These are phyloP conservation scores for Reticulascus tulasneorum DNA, from an alignment of 2,329 filamentous ascomycete species.

Conservation along the genomic window DNA sequence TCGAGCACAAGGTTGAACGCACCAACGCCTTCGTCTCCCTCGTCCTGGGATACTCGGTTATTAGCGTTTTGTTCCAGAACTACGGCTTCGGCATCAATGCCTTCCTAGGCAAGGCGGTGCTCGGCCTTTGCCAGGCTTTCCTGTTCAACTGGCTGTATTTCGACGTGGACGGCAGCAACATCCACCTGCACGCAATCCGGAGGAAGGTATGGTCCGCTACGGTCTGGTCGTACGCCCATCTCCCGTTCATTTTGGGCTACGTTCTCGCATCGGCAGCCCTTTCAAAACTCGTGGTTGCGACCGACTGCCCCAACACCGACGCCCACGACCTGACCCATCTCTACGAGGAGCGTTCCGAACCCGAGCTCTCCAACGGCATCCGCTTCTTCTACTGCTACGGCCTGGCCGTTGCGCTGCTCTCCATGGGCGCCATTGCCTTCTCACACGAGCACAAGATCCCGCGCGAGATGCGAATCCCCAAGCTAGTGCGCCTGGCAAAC, in stretches of 20 bases:
- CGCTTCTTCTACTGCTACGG: slow-evolving; percentile 64
- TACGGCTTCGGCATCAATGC: slow-evolving; percentile 50
- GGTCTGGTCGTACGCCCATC: slow-evolving; percentile 52
- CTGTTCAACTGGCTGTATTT: slow-evolving; percentile 62
- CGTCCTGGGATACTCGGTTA: slow-evolving; percentile 61
- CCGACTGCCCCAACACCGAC: slow-evolving; percentile 47
- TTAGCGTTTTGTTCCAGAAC: slow-evolving; percentile 58
- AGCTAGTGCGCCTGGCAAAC: slow-evolving; percentile 46
- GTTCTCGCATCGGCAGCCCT: slow-evolving; percentile 56
- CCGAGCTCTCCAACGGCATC: slow-evolving; percentile 47
- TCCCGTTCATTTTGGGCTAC: slow-evolving; percentile 61
- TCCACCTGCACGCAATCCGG: slow-evolving; percentile 59
- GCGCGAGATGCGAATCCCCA: slow-evolving; percentile 43
- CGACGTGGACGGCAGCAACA: slow-evolving; percentile 54
- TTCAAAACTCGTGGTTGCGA: slow-evolving; percentile 54
- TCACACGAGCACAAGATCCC: slow-evolving; percentile 53
- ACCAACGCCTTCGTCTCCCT: slow-evolving; percentile 62
- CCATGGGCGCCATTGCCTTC: slow-evolving; percentile 51
- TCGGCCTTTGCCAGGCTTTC: slow-evolving; percentile 55
- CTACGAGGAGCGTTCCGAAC: slow-evolving; percentile 45
- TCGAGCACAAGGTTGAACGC: slow-evolving; percentile 62
- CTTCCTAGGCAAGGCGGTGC: slow-evolving; percentile 59
- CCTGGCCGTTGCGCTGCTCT: slow-evolving; percentile 49
- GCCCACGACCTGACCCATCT: slow-evolving; percentile 44
- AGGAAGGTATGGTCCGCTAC: slow-evolving; percentile 37